phyloP scores from a whole-genome alignment of 2,329 filamentous ascomycete genomes.

The Colletotrichum simmondsii region DNA sequence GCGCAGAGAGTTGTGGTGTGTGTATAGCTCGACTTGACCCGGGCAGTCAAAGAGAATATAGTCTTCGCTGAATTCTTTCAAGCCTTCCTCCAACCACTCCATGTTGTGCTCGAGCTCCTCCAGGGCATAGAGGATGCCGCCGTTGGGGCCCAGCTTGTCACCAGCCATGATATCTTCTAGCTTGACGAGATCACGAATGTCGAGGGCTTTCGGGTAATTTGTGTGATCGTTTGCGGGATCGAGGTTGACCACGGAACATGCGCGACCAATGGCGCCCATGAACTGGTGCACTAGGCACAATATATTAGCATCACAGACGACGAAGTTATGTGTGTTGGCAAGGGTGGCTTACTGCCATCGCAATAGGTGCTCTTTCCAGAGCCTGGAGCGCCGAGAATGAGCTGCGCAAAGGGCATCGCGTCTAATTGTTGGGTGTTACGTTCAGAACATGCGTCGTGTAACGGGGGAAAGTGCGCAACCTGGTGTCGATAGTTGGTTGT shows the following conservation, averaged over 20 bases:
- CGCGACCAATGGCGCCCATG: slow-evolving; percentile 92
- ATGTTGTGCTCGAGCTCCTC: slow-evolving; percentile 96
- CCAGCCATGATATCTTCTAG: slow-evolving; percentile 96
- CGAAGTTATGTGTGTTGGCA: slow-evolving; percentile 12
- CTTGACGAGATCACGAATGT: slow-evolving; percentile 89
- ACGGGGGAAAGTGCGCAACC: neutral
- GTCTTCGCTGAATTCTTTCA: slow-evolving; percentile 86
- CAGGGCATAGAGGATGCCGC: slow-evolving; percentile 90
- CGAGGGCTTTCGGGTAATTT: slow-evolving; percentile 87
- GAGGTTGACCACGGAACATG: slow-evolving; percentile 95
- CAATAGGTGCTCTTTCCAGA: slow-evolving; percentile 98
- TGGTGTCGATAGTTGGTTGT: neutral
- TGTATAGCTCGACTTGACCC: slow-evolving; percentile 96
- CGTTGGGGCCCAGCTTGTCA: slow-evolving; percentile 91
- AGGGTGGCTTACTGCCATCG: slow-evolving; percentile 79
- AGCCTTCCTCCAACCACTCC: slow-evolving; percentile 86
- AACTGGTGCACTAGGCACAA: slow-evolving; percentile 85
- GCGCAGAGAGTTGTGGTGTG: slow-evolving; percentile 89
- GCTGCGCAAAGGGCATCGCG: slow-evolving; percentile 74
- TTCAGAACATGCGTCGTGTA: neutral
- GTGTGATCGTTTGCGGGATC: slow-evolving; percentile 97
- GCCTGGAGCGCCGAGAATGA: slow-evolving; percentile 93
- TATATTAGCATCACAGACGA: slow-evolving; percentile 15
- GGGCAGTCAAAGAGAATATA: slow-evolving; percentile 97
- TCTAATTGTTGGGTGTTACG: no score